Evolutionary conservation across 2,329 filamentous ascomycete species (phyloP), one percentile per base, ranked within the genome.

Genomic region (Venturia asperata): DNA sequence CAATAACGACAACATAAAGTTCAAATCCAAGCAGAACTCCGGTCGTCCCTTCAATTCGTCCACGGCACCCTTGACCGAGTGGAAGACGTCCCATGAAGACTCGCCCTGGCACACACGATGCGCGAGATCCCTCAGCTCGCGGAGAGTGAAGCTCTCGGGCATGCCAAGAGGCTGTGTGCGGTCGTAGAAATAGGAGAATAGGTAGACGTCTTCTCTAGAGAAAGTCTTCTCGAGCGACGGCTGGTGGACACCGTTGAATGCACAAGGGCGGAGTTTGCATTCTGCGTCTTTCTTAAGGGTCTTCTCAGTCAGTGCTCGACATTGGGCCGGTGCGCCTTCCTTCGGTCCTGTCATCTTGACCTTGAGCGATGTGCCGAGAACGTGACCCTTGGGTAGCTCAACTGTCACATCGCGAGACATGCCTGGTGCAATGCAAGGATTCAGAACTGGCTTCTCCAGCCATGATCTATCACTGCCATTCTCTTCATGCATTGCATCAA

Each of bases 161-260:
- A 99, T 97, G 70, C 95, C 95, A 13, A 99, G 85, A 5, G 92
- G 91, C 75, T 90, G 85, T 30, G 90, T 95, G 72, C 95, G 92
- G 81, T 99, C 94, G 79, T 89, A 97, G 79, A 99, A 99, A 83
- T 96, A 99, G 39, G 91, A 96, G 78, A 99, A 93, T 70, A 97
- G 91, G 79, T 93, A 99, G 47, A 97, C 86, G 72, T 97, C 92
- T 77, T 97, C 93, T 68, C 83, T 84, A 34, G 90, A 81, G 72
- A 99, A 99, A 0, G 94, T 99, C 82, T 96, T 96, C 70, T 86
- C 87, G 61, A 99, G 83, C 27, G 89, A 88, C 11, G 94, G 94
- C 77, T 99, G 94, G 79, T 99, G 91, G 39, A 99, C 87, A 69
- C 94, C 94, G 76, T 96, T 96, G 86, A 99, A 99, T 1, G 94